Base-by-base conservation (phyloP, 208 protist genomes). In the Leishmania guyanensis region DNA sequence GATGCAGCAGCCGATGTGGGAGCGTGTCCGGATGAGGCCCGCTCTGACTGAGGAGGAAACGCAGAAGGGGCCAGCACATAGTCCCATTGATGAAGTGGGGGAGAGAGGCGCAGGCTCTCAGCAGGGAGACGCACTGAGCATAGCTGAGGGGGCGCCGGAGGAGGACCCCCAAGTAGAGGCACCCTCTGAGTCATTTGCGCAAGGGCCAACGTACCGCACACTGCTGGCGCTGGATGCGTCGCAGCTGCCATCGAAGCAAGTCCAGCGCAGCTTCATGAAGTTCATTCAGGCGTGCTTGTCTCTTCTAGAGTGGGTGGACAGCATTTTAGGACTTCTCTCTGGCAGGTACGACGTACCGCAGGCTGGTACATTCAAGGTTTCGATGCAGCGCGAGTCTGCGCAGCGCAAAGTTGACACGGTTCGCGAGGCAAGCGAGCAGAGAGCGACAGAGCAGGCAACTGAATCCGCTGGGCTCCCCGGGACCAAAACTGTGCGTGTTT, bases 231-330 rank as follows among this genome's bases (percentile, higher is more conserved):
- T 93, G 46, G 77, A 84, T 20, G 73, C 82, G 0, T 33, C 70
- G 10, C 65, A 74, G 54, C 60, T 91, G 26, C 90, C 90, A 4
- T 84, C 82, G 8, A 68, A 73, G 33, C 70, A 73, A 12, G 86
- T 89, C 48, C 83, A 85, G 79, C 68, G 70, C 14, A 86, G 83
- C 73, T 97, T 93, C 72, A 78, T 81, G 29, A 89, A 84, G 46
- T 94, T 97, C 75, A 86, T 96, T 39, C 88, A 92, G 54, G 83
- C 85, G n/a, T 89, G 89, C 80, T 77, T 86, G 70, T 73, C 80
- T 17, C 53, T 92, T 46, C 43, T 91, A 22, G 74, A 79, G 60
- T 97, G 94, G 93, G 70, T 88, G 36, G 83, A 78, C 29, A 88
- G 77, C 33, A 77, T 92, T 58, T 56, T 88, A 43, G 82, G 73